Base-by-base conservation (phyloP, 2,329 filamentous ascomycete species). In the Coniochaeta pulveracea region DNA sequence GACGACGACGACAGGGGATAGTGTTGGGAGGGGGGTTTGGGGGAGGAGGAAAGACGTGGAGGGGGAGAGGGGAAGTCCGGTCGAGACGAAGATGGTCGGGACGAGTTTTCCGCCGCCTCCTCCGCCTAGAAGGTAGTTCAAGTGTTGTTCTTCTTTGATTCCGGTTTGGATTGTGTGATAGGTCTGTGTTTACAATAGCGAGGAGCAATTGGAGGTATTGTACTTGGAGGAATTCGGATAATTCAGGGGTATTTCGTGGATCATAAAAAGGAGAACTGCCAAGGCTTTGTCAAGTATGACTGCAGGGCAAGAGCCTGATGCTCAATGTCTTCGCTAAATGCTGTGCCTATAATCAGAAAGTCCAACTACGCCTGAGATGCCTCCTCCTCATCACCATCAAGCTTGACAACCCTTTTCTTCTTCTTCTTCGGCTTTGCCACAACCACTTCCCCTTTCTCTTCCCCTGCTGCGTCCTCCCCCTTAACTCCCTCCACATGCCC, bases 101-200 rank as follows among this genome's bases (percentile, higher is more conserved):
- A 55, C 50, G 7, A 49, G 49, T 3, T 65, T 66, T 41, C 51
- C 55, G 19, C 55, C 54, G 15, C 58, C 59, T 10, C 59, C 60
- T 22, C 46, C 45, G 18, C 41, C 40, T 4, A 48, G 42, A 39
- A 41, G 41, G 36, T 41, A 38, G 41, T 28, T 18, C 8, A 10
- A 11, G 14, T 31, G 14, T 26, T 10, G 18, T 19, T 9, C 30
- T 26, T 34, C 28, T 24, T 24, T 16, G n/a, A 18, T 31, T 27
- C 24, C n/a, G 19, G 17, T 32, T 24, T 34, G 11, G 34, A 27
- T 16, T 35, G 21, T 26, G 29, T 25, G 26, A 19, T n/a, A n/a
- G n/a, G n/a, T n/a, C n/a, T n/a, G n/a, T n/a, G n/a, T n/a, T n/a
- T n/a, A n/a, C n/a, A n/a, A n/a, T n/a, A n/a, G n/a, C n/a, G n/a